These are phyloP conservation scores for Skeletonema grethae DNA, from an alignment of 108 stramenopile genomes.

Conservation along the genomic window DNA sequence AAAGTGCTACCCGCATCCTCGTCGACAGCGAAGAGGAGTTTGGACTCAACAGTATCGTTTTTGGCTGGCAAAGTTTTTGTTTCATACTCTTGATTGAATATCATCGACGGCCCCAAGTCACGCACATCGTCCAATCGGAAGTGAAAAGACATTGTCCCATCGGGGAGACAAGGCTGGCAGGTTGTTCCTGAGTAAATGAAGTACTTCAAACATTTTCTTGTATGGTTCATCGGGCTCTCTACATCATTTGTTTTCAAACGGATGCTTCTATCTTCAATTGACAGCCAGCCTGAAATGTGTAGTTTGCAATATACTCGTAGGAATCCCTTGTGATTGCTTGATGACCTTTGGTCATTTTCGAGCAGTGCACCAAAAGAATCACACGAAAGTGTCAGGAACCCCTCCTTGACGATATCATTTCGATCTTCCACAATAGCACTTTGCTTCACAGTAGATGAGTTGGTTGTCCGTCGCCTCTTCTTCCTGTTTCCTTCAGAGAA, in stretches of 20 bases:
- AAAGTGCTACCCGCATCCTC: constrained; percentile 37
- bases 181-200: constrained; percentile 14
- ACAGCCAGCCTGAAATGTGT: constrained; percentile 46
- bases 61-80: neutral
- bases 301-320: constrained; percentile 17
- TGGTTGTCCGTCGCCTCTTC: constrained; percentile 16
- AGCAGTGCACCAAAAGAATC: neutral
- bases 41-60: neutral
- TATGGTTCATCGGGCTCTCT: constrained; percentile 4
- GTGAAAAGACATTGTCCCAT: constrained; percentile 34
- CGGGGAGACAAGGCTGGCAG: constrained; percentile 28
- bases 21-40: constrained; percentile 31
- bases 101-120: constrained; percentile 28
- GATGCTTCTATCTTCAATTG: constrained; percentile 42
- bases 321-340: neutral
- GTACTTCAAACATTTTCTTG: constrained; percentile 25
- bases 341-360: neutral
- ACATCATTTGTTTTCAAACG: neutral
- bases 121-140: constrained; percentile 23
- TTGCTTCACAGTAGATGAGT: neutral
- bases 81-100: neutral
- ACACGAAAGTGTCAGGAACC: constrained; percentile 16
- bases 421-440: neutral
- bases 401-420: constrained; percentile 14
- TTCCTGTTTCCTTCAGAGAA: constrained; percentile 9